Conservation (phyloP, 257 asterid genomes). For the Capsicum pubescens region DNA sequence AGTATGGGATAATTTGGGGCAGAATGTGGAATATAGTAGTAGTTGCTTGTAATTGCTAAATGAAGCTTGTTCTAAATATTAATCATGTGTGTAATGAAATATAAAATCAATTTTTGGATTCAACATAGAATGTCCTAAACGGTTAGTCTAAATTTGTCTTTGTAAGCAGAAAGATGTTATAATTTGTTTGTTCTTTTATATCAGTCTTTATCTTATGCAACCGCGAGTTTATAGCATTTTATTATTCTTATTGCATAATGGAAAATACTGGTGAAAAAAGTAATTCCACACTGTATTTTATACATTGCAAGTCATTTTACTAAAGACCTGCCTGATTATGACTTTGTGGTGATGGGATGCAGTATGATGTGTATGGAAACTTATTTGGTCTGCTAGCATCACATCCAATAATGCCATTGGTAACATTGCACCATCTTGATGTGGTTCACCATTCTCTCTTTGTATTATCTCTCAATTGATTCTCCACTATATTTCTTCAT, state of each 20-base stretch:
- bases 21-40: background rate
- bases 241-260: background rate
- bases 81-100: background rate
- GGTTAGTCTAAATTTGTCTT: background rate
- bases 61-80: background rate
- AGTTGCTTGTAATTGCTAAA: background rate
- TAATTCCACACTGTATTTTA: background rate
- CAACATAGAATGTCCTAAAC: background rate
- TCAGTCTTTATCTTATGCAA: background rate
- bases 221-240: background rate
- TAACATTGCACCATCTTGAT: slow-evolving; percentile 82
- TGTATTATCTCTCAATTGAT: slow-evolving; percentile 23
- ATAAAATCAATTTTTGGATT: background rate
- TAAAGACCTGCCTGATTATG: slow-evolving; percentile 29
- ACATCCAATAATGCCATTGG: slow-evolving; percentile 78
- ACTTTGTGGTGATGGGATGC: slow-evolving; percentile 35
- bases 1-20: background rate
- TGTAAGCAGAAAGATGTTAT: background rate
- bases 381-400: slow-evolving; percentile 77
- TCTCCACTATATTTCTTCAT: slow-evolving; percentile 46
- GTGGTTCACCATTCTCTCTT: slow-evolving; percentile 54
- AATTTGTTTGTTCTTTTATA: background rate
- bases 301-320: background rate
- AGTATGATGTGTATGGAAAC: slow-evolving; percentile 87
- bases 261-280: background rate